These are phyloP conservation scores for Mallotus repandus DNA, from an alignment of 441 rosid species.

Conservation along the genomic window DNA sequence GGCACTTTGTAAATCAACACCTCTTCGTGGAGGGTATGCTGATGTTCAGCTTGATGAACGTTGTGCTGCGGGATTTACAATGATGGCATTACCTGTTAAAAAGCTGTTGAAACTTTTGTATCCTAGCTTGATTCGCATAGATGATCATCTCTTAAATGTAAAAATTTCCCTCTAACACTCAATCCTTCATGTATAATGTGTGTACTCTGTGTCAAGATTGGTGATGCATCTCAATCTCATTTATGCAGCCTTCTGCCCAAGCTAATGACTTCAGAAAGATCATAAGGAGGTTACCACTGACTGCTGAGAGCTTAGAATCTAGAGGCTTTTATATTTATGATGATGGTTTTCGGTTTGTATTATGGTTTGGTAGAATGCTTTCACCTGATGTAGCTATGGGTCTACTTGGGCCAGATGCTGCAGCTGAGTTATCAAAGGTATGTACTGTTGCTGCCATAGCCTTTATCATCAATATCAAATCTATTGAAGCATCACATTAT, in stretches of 20 bases:
- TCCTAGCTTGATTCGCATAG: constrained; percentile 80
- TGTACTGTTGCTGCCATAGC: constrained; percentile 13
- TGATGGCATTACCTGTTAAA: constrained; percentile 92
- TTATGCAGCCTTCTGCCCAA: constrained; percentile 54
- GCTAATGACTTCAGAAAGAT: constrained; percentile 42
- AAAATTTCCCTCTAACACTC: constrained; percentile 16
- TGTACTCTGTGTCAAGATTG: constrained; percentile 11
- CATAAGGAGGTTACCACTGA: constrained; percentile 58
- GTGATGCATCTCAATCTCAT: constrained; percentile 24
- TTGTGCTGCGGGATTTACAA: constrained; percentile 83
- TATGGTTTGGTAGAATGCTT: constrained; percentile 96
- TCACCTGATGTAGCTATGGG: constrained; percentile 80
- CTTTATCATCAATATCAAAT: neutral
- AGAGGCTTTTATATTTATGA: constrained; percentile 90
- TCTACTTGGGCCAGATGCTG: constrained; percentile 84
- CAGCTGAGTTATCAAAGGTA: constrained; percentile 89
- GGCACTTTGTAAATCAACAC: constrained; percentile 76
- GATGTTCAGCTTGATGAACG: constrained; percentile 92
- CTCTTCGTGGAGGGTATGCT: constrained; percentile 83
- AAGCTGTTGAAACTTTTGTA: constrained; percentile 82
- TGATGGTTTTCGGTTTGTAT: constrained; percentile 77
- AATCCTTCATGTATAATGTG: constrained; percentile 1
- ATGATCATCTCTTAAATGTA: constrained; percentile 81
- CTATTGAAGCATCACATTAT: neutral
- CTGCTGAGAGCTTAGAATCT: constrained; percentile 84